Evolutionary conservation across 164 flowering plant species (phyloP).

Genomic region (Macadamia integrifolia): DNA sequence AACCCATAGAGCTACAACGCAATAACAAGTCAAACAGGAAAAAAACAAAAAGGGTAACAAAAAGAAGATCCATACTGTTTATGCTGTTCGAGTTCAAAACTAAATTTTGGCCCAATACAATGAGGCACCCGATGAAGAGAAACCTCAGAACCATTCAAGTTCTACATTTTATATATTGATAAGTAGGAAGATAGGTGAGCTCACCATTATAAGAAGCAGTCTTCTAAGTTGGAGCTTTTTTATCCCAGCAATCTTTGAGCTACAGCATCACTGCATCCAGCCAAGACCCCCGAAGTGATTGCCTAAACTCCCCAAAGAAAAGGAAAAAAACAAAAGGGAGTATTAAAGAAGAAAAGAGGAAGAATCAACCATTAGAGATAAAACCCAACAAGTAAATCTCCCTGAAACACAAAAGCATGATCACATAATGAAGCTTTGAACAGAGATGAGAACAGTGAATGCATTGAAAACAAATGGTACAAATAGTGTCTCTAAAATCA

Average conservation of each 20-base stretch:
- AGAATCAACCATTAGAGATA: neutral
- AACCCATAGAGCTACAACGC: slow-evolving; percentile 66
- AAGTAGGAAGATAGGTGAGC: neutral
- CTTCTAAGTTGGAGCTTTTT: slow-evolving; percentile 66
- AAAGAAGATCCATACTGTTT: neutral
- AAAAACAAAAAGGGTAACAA: neutral
- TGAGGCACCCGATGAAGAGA: neutral
- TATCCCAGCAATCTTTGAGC: slow-evolving; percentile 81
- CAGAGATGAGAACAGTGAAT: neutral
- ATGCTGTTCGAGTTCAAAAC: neutral
- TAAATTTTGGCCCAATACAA: neutral
- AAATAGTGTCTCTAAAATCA: too few species aligned
- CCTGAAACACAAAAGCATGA: neutral
- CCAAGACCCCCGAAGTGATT: slow-evolving; percentile 63
- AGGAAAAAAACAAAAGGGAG: neutral
- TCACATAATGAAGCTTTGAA: neutral
- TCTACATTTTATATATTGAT: neutral
- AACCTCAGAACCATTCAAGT: neutral
- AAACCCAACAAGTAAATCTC: neutral
- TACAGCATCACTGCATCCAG: slow-evolving; percentile 56
- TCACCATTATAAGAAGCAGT: slow-evolving; percentile 64
- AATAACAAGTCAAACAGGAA: slow-evolving; percentile 3
- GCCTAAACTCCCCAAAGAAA: slow-evolving; percentile 31
- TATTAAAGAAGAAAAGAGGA: neutral
- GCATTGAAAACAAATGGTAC: neutral